Percentiles rank a stretch among this genome's conserved stretches.
Conservation (phyloP, 768 basidiomycete genomes). For the Naganishia antarctica region DNA sequence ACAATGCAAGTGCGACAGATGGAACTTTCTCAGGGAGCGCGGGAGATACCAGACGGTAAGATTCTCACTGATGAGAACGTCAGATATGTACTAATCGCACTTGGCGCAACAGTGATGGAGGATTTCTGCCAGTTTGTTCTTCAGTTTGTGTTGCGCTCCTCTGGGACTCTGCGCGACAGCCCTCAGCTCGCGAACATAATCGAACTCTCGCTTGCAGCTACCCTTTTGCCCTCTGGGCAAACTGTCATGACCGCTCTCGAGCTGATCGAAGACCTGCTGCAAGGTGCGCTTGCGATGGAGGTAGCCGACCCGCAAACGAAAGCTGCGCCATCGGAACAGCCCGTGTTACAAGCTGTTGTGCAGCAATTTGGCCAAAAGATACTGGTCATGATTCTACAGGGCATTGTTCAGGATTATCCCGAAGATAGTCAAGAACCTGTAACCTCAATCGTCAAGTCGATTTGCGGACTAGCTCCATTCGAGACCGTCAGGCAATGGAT, state of each 20-base stretch:
- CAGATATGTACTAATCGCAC: neutral
- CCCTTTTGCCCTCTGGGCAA: slow-evolving; percentile 76
- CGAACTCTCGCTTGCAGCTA: slow-evolving; percentile 66
- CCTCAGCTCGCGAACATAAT: slow-evolving; percentile 72
- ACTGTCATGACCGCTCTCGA: slow-evolving; percentile 76
- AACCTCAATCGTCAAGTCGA: slow-evolving; percentile 68
- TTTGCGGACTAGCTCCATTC: slow-evolving; percentile 63
- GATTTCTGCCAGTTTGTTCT: slow-evolving; percentile 81
- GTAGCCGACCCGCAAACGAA: slow-evolving; percentile 27
- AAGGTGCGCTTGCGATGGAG: slow-evolving; percentile 55
- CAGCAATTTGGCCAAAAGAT: slow-evolving; percentile 61
- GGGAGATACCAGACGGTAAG: slow-evolving; percentile 84
- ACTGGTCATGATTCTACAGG: slow-evolving; percentile 63
- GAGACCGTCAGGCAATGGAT: slow-evolving; percentile 66
- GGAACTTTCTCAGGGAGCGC: slow-evolving; percentile 63
- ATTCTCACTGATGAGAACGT: neutral
- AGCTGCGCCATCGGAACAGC: slow-evolving; percentile 20
- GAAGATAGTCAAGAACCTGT: slow-evolving; percentile 72
- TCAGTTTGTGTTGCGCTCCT: slow-evolving; percentile 62
- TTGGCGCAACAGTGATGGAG: slow-evolving; percentile 69
- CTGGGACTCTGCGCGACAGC: slow-evolving; percentile 74
- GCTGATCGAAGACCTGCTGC: slow-evolving; percentile 67
- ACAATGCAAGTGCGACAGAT: slow-evolving; percentile 66
- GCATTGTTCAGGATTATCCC: slow-evolving; percentile 80
- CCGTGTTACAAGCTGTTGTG: slow-evolving; percentile 36